Conservation (phyloP, 148 eudicot genomes). For the Fagopyrum tataricum region DNA sequence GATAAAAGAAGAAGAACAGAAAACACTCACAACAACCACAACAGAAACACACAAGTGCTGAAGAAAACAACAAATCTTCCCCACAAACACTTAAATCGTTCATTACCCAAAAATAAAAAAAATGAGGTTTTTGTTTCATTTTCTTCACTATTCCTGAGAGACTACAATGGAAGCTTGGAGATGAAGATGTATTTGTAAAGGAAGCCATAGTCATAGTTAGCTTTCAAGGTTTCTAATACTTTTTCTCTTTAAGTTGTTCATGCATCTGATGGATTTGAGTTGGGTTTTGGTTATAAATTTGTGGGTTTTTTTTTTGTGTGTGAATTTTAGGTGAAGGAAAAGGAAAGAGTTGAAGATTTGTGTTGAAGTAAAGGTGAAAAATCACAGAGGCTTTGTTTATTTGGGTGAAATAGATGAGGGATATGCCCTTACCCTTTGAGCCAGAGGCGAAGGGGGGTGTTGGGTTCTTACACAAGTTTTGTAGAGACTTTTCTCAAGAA, state of each 20-base stretch:
- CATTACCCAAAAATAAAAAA: not conserved
- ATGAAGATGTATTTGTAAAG: not conserved
- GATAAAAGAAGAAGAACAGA: not conserved
- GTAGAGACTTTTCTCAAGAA: slow-evolving; percentile 3
- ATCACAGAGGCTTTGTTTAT: not conserved
- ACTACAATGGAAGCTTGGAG: not conserved
- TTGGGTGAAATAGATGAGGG: slow-evolving; percentile 28
- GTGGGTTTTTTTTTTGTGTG: not conserved
- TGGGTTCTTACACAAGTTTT: slow-evolving; percentile 11
- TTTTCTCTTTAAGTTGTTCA: not conserved
- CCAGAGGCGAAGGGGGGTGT: slow-evolving; percentile 25
- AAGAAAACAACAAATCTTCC: slow-evolving; percentile 10
- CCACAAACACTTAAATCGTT: not conserved
- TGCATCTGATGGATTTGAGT: not conserved
- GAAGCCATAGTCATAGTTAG: not conserved
- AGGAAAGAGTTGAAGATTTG: not conserved
- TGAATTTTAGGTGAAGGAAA: not conserved
- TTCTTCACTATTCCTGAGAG: not conserved
- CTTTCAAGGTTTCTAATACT: not conserved
- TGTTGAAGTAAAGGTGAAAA: not conserved
- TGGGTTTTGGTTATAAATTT: not conserved
- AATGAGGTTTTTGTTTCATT: slow-evolving; percentile 5
- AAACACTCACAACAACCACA: not conserved
- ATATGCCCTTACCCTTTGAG: slow-evolving; percentile 36
- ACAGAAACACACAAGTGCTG: not conserved